A percentile compares a stretch with the other conserved stretches of the same genome.
Conservation (phyloP, 441 rosid species). For the Metrosideros polymorpha region DNA sequence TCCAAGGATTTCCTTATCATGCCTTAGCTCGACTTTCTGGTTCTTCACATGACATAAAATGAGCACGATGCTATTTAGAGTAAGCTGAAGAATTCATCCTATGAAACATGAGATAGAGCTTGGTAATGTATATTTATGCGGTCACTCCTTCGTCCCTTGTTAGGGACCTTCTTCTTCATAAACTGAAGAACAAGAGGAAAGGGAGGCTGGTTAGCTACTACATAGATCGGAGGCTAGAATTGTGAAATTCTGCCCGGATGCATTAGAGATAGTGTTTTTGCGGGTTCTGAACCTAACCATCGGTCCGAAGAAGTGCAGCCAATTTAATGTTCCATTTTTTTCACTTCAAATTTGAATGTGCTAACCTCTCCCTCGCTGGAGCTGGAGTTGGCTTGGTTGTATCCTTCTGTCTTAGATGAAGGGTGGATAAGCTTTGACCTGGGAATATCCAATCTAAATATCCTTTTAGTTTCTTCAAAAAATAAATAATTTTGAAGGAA, state of each 20-base stretch:
- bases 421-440: not conserved
- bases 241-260: not conserved
- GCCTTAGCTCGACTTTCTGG: not conserved
- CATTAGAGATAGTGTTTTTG: not conserved
- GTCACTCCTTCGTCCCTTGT: not conserved
- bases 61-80: not conserved
- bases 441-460: not conserved
- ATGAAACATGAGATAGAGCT: not conserved
- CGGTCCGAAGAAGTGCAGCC: not conserved
- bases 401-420: not conserved
- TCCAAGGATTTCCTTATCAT: not conserved
- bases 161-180: not conserved
- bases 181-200: not conserved
- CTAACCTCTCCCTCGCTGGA: not conserved
- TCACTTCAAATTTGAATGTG: not conserved
- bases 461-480: not conserved
- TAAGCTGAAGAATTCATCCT: not conserved
- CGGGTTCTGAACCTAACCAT: not conserved
- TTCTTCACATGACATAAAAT: not conserved
- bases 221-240: not conserved
- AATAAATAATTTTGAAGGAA: not conserved
- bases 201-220: not conserved
- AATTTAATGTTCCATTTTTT: not conserved
- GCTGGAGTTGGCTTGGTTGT: not conserved
- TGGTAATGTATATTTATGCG: not conserved